A percentile compares a stretch with the other conserved stretches of the same genome.
Conservation (phyloP, 495 filamentous ascomycete genomes). For the Aspergillus egyptiacus region DNA sequence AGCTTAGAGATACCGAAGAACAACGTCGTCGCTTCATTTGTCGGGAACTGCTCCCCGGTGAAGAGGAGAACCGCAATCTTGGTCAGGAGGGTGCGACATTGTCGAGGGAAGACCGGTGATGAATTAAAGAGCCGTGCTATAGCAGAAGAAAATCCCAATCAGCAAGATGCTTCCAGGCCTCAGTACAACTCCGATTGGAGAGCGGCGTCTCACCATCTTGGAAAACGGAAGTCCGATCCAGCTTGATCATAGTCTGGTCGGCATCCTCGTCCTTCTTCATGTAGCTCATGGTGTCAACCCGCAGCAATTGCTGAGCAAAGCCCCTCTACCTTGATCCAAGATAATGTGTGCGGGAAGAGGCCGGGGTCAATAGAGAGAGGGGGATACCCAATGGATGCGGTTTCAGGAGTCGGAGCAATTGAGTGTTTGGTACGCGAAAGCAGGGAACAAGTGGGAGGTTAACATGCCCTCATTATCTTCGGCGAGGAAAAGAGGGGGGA, state of each 20-base stretch:
- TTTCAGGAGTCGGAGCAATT: slow-evolving; percentile 13
- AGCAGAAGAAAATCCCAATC: slow-evolving; percentile 18
- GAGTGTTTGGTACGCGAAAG: slow-evolving; percentile 23
- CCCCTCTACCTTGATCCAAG: slow-evolving; percentile 15
- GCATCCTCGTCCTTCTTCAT: slow-evolving; percentile 98
- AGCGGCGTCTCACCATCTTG: slow-evolving; percentile 75
- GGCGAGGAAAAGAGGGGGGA: slow-evolving; percentile 3
- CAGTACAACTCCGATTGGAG: slow-evolving; percentile 11
- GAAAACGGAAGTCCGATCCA: slow-evolving; percentile 96
- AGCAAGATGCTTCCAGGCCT: slow-evolving; percentile 1
- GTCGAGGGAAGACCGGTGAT: slow-evolving; percentile 88
- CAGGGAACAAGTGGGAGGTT: slow-evolving; percentile 15
- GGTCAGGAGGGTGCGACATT: slow-evolving; percentile 91
- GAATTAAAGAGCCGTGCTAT: slow-evolving; percentile 95
- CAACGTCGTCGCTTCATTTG: slow-evolving; percentile 93
- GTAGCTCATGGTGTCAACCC: slow-evolving; percentile 70
- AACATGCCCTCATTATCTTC: slow-evolving; percentile 32
- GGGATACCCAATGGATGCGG: slow-evolving; percentile 28
- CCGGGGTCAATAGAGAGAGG: slow-evolving; percentile 21
- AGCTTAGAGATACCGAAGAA: slow-evolving; percentile 99
- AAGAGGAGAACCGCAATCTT: slow-evolving; percentile 97
- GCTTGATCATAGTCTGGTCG: slow-evolving; percentile 85
- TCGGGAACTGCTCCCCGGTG: slow-evolving; percentile 94
- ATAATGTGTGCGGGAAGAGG: slow-evolving; percentile 14
- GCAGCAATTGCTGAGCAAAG: slow-evolving; percentile 35